These are phyloP conservation scores for Monosporascus sp. DNA, from an alignment of 2,329 filamentous ascomycete species.

Conservation along the genomic window DNA sequence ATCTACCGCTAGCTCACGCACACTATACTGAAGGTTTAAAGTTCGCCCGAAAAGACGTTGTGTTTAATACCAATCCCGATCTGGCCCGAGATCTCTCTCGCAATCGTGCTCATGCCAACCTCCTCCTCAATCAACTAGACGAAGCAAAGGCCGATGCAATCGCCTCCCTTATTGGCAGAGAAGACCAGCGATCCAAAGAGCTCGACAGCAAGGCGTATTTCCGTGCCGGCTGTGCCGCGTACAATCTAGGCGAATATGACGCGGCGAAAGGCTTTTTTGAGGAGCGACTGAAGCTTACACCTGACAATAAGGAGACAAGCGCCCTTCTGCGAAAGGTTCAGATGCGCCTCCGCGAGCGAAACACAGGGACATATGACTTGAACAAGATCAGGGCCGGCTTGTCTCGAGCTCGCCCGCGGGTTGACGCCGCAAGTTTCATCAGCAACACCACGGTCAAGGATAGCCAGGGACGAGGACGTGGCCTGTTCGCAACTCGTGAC, in stretches of 20 bases:
- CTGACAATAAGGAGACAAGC: slow-evolving; percentile 10
- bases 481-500: slow-evolving; percentile 30
- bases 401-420: slow-evolving; percentile 21
- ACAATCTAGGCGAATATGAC: slow-evolving; percentile 20
- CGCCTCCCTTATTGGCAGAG: slow-evolving; percentile 20
- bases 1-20: slow-evolving; percentile 14
- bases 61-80: slow-evolving; percentile 2
- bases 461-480: slow-evolving; percentile 26
- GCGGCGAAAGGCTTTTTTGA: slow-evolving; percentile 20
- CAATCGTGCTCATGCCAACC: slow-evolving; percentile 27
- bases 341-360: slow-evolving; percentile 20
- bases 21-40: slow-evolving; percentile 23
- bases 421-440: slow-evolving; percentile 25
- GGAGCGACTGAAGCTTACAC: slow-evolving; percentile 19
- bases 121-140: slow-evolving; percentile 26
- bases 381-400: slow-evolving; percentile 16
- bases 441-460: slow-evolving; percentile 20
- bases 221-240: slow-evolving; percentile 26
- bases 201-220: slow-evolving; percentile 29
- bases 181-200: slow-evolving; percentile 5
- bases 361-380: slow-evolving; percentile 17
- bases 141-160: slow-evolving; percentile 25
- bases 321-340: slow-evolving; percentile 14
- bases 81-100: slow-evolving; percentile 26
- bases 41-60: background rate